These are phyloP conservation scores for Ettlia oleoabundans DNA, from an alignment of 139 green algal species.

Conservation along the genomic window DNA sequence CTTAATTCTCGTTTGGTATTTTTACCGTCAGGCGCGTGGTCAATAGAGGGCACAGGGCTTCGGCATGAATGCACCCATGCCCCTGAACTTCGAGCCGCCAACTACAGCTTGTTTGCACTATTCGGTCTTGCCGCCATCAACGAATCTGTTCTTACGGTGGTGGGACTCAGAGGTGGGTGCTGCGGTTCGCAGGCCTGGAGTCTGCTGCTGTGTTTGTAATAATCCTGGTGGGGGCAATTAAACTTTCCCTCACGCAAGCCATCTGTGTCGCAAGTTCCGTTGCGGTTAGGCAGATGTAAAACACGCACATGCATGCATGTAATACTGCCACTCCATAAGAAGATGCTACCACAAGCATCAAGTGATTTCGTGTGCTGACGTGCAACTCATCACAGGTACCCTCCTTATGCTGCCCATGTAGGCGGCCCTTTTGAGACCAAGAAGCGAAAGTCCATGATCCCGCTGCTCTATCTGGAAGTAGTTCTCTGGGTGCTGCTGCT, in stretches of 20 bases:
- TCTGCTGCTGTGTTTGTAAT: neutral
- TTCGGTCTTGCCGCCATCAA: neutral
- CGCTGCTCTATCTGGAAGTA: slow-evolving; percentile 22
- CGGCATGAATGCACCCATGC: slow-evolving; percentile 7
- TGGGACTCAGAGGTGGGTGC: slow-evolving; percentile 16
- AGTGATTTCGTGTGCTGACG: neutral
- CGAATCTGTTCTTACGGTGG: neutral
- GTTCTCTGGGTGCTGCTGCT: slow-evolving; percentile 21
- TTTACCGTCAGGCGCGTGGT: slow-evolving; percentile 19
- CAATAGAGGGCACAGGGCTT: slow-evolving; percentile 1
- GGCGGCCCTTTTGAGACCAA: slow-evolving; percentile 22
- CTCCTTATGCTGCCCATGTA: neutral
- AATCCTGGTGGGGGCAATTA: too few species aligned
- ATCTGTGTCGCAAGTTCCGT: too few species aligned
- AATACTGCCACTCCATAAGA: too few species aligned
- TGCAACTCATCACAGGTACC: neutral
- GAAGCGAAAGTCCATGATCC: neutral
- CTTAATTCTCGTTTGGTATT: too few species aligned
- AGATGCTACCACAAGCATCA: too few species aligned
- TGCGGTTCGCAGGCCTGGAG: neutral
- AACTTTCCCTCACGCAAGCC: too few species aligned
- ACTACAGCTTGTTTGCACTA: slow-evolving; percentile 16
- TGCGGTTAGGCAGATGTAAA: too few species aligned
- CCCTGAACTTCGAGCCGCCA: neutral
- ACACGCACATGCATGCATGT: too few species aligned